Percentiles rank a stretch among this genome's conserved stretches.
phyloP scores from a whole-genome alignment of 2,329 filamentous ascomycete genomes.

The Fusarium euwallaceae region DNA sequence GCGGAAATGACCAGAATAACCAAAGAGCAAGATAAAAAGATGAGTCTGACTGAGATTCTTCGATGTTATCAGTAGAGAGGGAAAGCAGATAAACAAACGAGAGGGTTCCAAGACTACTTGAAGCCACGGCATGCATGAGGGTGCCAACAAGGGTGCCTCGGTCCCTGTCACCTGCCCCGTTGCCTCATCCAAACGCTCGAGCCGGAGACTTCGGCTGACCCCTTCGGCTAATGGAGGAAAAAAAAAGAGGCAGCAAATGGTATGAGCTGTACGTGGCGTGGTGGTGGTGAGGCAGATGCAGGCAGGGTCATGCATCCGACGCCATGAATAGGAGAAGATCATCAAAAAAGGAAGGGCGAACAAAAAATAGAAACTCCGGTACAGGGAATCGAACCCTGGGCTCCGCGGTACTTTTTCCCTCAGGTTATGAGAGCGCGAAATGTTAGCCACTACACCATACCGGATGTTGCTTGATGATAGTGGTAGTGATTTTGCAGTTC shows the following conservation, averaged over 20 bases:
- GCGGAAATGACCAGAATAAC: neutral
- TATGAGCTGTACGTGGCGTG: slow-evolving; percentile 20
- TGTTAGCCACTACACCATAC: slow-evolving; percentile 54
- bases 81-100: neutral
- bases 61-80: neutral
- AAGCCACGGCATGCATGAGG: slow-evolving; percentile 18
- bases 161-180: neutral
- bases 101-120: slow-evolving; percentile 27
- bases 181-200: slow-evolving; percentile 29
- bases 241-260: slow-evolving; percentile 18
- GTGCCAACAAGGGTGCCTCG: slow-evolving; percentile 4
- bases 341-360: neutral
- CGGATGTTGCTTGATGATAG: slow-evolving; percentile 30
- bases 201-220: slow-evolving; percentile 23
- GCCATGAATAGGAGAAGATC: neutral
- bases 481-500: neutral
- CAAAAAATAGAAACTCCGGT: slow-evolving; percentile 11
- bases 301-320: slow-evolving; percentile 13
- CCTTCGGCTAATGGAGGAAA: slow-evolving; percentile 27
- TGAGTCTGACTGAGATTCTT: neutral
- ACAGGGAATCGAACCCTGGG: slow-evolving; percentile 2
- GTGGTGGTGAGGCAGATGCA: slow-evolving; percentile 17
- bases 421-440: slow-evolving; percentile 49
- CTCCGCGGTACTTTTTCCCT: neutral
- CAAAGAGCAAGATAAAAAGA: neutral